Conservation (phyloP, 352 stramenopile species). For the Globisporangium rhizosaccharum region DNA sequence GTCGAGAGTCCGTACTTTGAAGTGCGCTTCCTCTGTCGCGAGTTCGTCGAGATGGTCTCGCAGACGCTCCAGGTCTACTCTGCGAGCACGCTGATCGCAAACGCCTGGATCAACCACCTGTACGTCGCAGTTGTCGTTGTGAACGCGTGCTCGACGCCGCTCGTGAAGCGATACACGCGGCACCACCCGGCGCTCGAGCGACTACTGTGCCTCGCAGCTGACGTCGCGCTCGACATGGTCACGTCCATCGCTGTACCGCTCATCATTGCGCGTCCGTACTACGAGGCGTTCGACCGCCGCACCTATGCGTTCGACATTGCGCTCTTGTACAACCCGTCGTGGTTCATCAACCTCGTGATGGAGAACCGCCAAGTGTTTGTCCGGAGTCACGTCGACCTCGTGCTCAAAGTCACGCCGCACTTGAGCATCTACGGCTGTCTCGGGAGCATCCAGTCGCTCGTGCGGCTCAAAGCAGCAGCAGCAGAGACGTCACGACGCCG, state of each 20-base stretch:
- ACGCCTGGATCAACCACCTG: slow-evolving; percentile 20
- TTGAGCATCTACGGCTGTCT: slow-evolving; percentile 19
- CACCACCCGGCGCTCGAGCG: slow-evolving; percentile 13
- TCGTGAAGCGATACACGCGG: slow-evolving; percentile 16
- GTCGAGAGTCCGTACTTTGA: slow-evolving; percentile 17
- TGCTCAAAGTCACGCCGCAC: slow-evolving; percentile 19
- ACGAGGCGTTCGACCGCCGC: slow-evolving; percentile 6
- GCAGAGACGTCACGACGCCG: neutral
- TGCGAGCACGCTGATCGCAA: slow-evolving; percentile 10
- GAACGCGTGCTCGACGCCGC: slow-evolving; percentile 24
- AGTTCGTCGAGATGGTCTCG: slow-evolving; percentile 19
- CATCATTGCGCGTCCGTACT: slow-evolving; percentile 14
- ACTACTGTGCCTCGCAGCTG: slow-evolving; percentile 11
- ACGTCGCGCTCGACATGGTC: slow-evolving; percentile 15
- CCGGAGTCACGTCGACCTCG: slow-evolving; percentile 10
- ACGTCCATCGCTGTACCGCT: slow-evolving; percentile 14
- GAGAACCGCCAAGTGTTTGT: slow-evolving; percentile 22
- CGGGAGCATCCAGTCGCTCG: slow-evolving; percentile 10
- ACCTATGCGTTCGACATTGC: slow-evolving; percentile 1
- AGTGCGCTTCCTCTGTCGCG: slow-evolving; percentile 12
- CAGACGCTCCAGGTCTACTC: slow-evolving; percentile 18
- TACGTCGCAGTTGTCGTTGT: slow-evolving; percentile 13
- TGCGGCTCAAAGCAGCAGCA: neutral
- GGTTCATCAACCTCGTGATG: slow-evolving; percentile 21
- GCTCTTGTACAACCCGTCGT: slow-evolving; percentile 12